Evolutionary conservation across 2,329 filamentous ascomycete species (phyloP).

Genomic region (Neurospora sp.): DNA sequence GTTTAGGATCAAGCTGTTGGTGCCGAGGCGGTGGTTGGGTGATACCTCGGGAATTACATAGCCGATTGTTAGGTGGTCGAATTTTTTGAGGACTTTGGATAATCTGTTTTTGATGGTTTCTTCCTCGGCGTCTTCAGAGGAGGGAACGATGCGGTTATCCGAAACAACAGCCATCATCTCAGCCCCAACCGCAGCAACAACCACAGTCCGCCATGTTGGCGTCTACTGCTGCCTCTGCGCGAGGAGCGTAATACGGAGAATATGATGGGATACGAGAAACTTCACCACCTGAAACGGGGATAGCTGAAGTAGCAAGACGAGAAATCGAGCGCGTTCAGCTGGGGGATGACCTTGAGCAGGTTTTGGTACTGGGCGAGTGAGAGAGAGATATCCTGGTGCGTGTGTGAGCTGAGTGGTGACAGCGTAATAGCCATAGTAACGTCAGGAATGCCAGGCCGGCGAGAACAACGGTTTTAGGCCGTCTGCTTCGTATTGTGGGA

Average conservation of each 20-base stretch:
- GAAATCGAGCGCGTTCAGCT: slow-evolving; percentile 37
- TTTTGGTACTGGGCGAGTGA: slow-evolving; percentile 51
- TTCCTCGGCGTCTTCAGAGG: no score
- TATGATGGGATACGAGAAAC: no score
- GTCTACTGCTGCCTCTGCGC: no score
- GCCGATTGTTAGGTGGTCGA: not conserved
- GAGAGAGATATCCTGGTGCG: slow-evolving; percentile 54
- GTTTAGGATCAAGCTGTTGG: not conserved
- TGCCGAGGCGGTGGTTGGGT: not conserved
- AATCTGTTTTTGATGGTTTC: no score
- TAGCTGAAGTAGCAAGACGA: no score
- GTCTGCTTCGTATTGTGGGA: no score
- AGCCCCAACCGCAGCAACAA: slow-evolving; percentile 20
- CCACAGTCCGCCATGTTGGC: slow-evolving; percentile 28
- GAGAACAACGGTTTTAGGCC: no score
- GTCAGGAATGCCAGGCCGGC: no score
- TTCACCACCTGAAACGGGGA: no score
- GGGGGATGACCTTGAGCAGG: slow-evolving; percentile 45
- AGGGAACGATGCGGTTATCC: no score
- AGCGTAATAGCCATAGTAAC: no score
- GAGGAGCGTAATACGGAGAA: no score
- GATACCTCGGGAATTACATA: not conserved
- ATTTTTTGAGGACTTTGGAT: not conserved
- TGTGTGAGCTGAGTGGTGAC: slow-evolving; percentile 7
- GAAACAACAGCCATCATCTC: not conserved